These are phyloP conservation scores for Zygoascus sp. DNA, from an alignment of 1,139 yeast genomes.

Conservation along the genomic window DNA sequence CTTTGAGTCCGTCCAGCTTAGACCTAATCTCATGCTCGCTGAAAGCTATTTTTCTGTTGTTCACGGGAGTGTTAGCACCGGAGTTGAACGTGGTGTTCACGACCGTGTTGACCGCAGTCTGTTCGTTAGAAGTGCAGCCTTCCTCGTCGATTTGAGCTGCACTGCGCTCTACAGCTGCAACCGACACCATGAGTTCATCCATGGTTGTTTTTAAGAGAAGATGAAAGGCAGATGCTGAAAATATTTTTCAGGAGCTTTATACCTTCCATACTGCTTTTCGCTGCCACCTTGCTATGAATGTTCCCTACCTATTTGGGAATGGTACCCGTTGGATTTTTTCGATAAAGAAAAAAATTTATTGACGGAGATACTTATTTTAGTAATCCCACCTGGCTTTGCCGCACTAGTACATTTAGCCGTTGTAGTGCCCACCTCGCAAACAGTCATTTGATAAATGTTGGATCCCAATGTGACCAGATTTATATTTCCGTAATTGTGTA, in stretches of 20 bases:
- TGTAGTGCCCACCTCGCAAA: too few species aligned
- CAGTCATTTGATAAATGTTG: too few species aligned
- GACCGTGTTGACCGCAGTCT: background rate
- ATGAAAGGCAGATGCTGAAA: background rate
- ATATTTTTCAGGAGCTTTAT: background rate
- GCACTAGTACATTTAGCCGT: too few species aligned
- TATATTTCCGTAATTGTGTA: too few species aligned
- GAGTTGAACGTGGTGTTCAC: background rate
- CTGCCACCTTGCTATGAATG: too few species aligned
- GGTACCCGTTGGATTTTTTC: background rate
- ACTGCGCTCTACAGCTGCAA: background rate
- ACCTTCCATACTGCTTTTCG: too few species aligned
- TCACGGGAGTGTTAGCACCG: background rate
- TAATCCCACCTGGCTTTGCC: background rate
- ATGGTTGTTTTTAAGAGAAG: background rate
- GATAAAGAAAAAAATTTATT: background rate
- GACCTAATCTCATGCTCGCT: background rate
- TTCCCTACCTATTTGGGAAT: background rate
- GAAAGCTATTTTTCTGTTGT: background rate
- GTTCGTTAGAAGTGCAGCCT: background rate
- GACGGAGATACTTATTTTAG: background rate
- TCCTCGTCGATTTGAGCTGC: background rate
- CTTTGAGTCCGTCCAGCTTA: background rate
- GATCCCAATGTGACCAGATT: too few species aligned
- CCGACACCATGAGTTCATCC: slow-evolving; percentile 1